Conservation (phyloP, 129 eudicot genomes). For the Daucus carota region DH1_v3.0 NC_030388.2:2541501-2542000, state of each 20-base stretch:
- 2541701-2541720: conserved; percentile 88
- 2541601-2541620: neutral
- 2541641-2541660: conserved; percentile 76
- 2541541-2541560: neutral
- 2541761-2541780: neutral
- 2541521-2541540: neutral
- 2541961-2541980: neutral
- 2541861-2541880: neutral
- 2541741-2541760: conserved; percentile 66
- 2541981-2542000: too few species aligned
- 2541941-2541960: neutral
- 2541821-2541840: neutral
- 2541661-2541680: conserved; percentile 85
- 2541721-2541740: conserved; percentile 79
- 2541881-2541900: neutral
- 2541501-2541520: neutral
- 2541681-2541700: conserved; percentile 82
- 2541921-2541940: neutral
- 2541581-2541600: neutral
- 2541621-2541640: conserved; percentile 17
- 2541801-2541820: neutral
- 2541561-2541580: neutral
- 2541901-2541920: neutral
- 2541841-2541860: neutral
- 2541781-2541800: conserved; percentile 1